Percentiles rank a stretch among this genome's conserved stretches.
phyloP scores from a whole-genome alignment of 164 flowering plant species.

The Warburgia ugandensis region DNA sequence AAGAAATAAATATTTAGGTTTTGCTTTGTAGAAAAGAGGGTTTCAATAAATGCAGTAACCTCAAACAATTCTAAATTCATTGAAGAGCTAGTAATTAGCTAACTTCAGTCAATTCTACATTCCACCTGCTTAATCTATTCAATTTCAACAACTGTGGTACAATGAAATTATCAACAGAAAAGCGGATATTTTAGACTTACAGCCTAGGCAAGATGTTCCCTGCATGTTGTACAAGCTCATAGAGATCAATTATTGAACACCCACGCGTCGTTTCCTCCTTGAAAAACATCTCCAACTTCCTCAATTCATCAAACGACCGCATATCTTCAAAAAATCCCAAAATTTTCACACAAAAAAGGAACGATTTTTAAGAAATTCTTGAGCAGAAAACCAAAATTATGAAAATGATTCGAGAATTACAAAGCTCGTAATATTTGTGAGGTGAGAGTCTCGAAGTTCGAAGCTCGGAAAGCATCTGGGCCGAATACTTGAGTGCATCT shows the following conservation, averaged over 20 bases:
- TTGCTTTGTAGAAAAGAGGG: too few relatives aligned
- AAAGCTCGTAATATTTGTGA: slow-evolving; percentile 92
- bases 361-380: too few relatives aligned
- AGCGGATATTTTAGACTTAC: slow-evolving; percentile 62
- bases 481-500: slow-evolving; percentile 93
- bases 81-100: too few relatives aligned
- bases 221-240: slow-evolving; percentile 98
- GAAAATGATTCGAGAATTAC: too few relatives aligned
- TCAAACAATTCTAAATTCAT: too few relatives aligned
- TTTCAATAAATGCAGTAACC: too few relatives aligned
- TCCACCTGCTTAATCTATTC: too few relatives aligned
- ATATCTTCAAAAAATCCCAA: slow-evolving; percentile 46
- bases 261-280: slow-evolving; percentile 83
- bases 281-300: slow-evolving; percentile 91
- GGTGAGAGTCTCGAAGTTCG: slow-evolving; percentile 94
- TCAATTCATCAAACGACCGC: slow-evolving; percentile 93
- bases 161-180: too few relatives aligned
- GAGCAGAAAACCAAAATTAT: too few relatives aligned
- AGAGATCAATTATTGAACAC: slow-evolving; percentile 77
- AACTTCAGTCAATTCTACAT: too few relatives aligned
- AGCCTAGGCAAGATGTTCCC: slow-evolving; percentile 96
- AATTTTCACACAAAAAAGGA: not conserved
- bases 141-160: too few relatives aligned
- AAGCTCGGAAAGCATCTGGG: slow-evolving; percentile 95
- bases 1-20: too few relatives aligned